Base-by-base conservation (phyloP, 192 early-diverging fungal genomes). In the Phlyctochytrium arcticum region DNA sequence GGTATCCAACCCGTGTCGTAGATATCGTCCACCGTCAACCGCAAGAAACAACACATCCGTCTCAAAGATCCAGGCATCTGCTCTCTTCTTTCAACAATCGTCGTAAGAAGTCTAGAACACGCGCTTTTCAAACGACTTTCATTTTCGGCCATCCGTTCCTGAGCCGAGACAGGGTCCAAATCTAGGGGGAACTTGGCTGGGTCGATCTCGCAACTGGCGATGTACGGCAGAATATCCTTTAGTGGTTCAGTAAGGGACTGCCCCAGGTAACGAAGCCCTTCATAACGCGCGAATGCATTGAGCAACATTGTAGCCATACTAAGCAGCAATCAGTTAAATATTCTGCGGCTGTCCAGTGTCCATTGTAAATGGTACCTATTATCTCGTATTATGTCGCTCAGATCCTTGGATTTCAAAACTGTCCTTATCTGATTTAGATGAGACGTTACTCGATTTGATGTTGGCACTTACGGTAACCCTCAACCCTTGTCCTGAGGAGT, bases 231-330 rank as follows among this genome's bases (percentile, higher is more conserved):
- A 17, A 75, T 53, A 5, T 54, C 54, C n/a, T 59, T 54, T 17
- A 80, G 46, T 47, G 69, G 64, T 42, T 47, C 39, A 6, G 59
- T 42, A 2, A 80, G 56, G 6, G 53, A 54, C 9, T 69, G 32
- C 17, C 46, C 27, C 8, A 80, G 62, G 51, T 72, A 80, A 24
- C 48, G 23, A 6, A 44, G 35, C 4, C 79, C 79, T 56, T 77
- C 68, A 37, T 49, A 54, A 21, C 57, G 27, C 24, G 79, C 70
- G 65, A 70, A 79, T 3, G 71, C 71, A 19, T 67, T 72, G 35
- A 79, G 44, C 9, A 79, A 68, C 77, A 79, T 79, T 1, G 77
- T 72, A 8, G 73, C 62, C 68, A 74, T 69, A 48, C 71, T 75
- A 35, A n/a, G n/a, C n/a, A n/a, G n/a, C n/a, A n/a, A n/a, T n/a